These are phyloP conservation scores for Rhizopogon vesiculosus DNA, from an alignment of 768 basidiomycete genomes.

Conservation along the genomic window DNA sequence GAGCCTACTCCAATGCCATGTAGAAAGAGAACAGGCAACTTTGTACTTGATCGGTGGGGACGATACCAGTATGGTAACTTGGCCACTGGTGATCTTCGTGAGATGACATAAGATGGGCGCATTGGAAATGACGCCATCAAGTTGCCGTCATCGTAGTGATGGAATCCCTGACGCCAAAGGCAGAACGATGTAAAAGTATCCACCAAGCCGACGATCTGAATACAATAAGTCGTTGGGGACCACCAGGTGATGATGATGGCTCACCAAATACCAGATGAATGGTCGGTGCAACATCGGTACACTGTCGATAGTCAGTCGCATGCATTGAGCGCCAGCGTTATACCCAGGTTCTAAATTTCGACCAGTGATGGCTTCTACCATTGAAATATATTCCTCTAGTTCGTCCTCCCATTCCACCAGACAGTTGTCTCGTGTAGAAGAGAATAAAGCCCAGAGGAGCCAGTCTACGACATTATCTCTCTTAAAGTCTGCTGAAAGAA, in stretches of 20 bases:
- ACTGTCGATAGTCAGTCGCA: constrained; percentile 53
- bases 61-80: constrained; percentile 44
- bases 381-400: constrained; percentile 39
- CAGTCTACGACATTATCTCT: constrained; percentile 52
- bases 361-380: constrained; percentile 37
- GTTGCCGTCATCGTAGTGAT: constrained; percentile 39
- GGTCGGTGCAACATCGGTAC: constrained; percentile 55
- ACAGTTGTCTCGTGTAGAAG: constrained; percentile 27
- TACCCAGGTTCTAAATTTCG: constrained; percentile 36
- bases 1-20: constrained; percentile 62
- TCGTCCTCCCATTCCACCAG: constrained; percentile 44
- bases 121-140: constrained; percentile 48
- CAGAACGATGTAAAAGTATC: constrained; percentile 40
- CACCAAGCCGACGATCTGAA: constrained; percentile 48
- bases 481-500: constrained; percentile 34
- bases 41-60: constrained; percentile 42
- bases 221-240: background rate
- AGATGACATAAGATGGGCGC: constrained; percentile 42
- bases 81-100: constrained; percentile 29
- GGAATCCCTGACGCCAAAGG: constrained; percentile 43
- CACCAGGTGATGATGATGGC: constrained; percentile 14
- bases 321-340: constrained; percentile 33
- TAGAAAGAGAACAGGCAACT: constrained; percentile 55
- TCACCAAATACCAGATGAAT: constrained; percentile 58
- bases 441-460: constrained; percentile 65